phyloP scores from a whole-genome alignment of 495 filamentous ascomycete species.

The Aspergillus conjunctus region DNA sequence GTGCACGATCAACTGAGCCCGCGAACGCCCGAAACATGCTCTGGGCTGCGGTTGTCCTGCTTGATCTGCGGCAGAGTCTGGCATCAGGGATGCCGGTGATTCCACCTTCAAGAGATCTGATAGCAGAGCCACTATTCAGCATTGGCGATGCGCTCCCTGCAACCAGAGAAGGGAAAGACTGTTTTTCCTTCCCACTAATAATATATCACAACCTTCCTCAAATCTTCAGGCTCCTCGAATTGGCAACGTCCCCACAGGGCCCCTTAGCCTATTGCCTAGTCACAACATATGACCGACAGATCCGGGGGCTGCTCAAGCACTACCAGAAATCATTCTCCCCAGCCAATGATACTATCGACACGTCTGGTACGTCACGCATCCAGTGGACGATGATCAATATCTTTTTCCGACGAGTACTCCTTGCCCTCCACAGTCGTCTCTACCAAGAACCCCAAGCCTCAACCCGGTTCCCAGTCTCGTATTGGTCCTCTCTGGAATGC shows the following conservation, averaged over 20 bases:
- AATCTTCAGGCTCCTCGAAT: background rate
- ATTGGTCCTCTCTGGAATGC: constrained; percentile 8
- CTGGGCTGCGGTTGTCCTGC: background rate
- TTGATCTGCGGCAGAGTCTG: no score
- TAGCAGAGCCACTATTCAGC: no score
- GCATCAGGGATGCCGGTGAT: no score
- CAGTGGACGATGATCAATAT: background rate
- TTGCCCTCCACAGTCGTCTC: constrained; percentile 5
- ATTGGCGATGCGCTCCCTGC: no score
- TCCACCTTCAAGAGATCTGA: no score
- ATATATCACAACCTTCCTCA: background rate
- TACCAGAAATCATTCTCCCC: background rate
- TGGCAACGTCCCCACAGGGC: background rate
- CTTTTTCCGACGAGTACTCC: constrained; percentile 8
- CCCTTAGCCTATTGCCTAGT: background rate
- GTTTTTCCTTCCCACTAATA: no score
- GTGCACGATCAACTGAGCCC: no score
- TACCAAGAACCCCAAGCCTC: background rate
- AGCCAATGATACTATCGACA: background rate
- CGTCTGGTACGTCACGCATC: background rate
- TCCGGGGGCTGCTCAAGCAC: constrained; percentile 1
- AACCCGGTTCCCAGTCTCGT: constrained; percentile 6
- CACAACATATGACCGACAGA: constrained; percentile 3
- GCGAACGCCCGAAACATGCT: background rate
- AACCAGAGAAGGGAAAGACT: no score